Conservation (phyloP, 2,329 filamentous ascomycete genomes). For the Aschersonia sp. region DNA sequence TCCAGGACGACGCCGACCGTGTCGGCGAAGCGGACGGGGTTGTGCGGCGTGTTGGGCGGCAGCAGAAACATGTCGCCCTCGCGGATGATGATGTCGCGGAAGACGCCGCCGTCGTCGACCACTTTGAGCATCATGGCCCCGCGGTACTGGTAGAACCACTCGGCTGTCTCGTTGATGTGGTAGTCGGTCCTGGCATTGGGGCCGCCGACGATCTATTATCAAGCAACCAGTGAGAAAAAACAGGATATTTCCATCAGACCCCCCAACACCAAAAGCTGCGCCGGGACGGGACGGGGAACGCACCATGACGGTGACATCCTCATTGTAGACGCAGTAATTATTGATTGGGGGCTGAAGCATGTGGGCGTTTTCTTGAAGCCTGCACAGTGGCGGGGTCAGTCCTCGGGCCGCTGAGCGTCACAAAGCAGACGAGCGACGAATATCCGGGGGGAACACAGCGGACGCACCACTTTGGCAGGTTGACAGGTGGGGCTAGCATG, state of each 20-base stretch:
- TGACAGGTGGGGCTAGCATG: slow-evolving; percentile 37
- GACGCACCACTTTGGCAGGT: slow-evolving; percentile 43
- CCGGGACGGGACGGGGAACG: not conserved
- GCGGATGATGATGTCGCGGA: slow-evolving; percentile 75
- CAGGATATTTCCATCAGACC: not conserved
- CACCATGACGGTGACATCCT: slow-evolving; percentile 70
- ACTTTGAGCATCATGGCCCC: slow-evolving; percentile 90
- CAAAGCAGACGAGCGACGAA: no score
- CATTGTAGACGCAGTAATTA: slow-evolving; percentile 93
- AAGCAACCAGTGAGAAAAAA: not conserved
- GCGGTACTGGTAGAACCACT: slow-evolving; percentile 96
- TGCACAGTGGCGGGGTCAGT: slow-evolving; percentile 19
- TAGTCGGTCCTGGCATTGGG: slow-evolving; percentile 95
- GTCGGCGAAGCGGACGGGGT: slow-evolving; percentile 82
- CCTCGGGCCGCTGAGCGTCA: no score
- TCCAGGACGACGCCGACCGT: slow-evolving; percentile 92
- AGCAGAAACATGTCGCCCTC: slow-evolving; percentile 92
- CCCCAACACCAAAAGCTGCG: not conserved
- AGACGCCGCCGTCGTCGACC: slow-evolving; percentile 53
- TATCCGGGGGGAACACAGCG: no score
- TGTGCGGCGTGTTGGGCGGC: slow-evolving; percentile 89
- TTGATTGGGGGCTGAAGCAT: slow-evolving; percentile 89
- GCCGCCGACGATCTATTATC: slow-evolving; percentile 76
- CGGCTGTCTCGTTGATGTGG: slow-evolving; percentile 90
- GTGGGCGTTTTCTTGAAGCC: slow-evolving; percentile 84